Percentiles rank a stretch among this genome's conserved stretches.
These are phyloP conservation scores for Petunia axillaris DNA, from an alignment of 257 asterid genomes.

Conservation along the genomic window DNA sequence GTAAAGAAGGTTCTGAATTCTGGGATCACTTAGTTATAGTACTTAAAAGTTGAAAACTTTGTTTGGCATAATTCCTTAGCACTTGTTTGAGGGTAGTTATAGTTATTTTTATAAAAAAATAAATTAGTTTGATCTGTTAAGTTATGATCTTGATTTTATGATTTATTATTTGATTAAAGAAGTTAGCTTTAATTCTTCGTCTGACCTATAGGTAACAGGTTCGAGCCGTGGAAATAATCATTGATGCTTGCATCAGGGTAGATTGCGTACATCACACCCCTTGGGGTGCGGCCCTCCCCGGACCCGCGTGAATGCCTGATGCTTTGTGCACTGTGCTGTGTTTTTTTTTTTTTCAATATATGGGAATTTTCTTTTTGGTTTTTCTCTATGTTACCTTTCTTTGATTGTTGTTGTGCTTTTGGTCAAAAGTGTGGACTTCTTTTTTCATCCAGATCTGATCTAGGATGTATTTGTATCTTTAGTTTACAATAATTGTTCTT, in stretches of 20 bases:
- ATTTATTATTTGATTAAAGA: background rate
- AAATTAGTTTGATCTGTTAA: background rate
- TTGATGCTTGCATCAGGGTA: no score
- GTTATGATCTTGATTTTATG: background rate
- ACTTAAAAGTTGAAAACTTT: background rate
- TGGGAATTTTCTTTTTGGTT: background rate
- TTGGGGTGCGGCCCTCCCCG: no score
- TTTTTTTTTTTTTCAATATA: no score
- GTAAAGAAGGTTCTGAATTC: background rate
- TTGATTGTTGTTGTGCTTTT: background rate
- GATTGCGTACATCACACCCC: no score
- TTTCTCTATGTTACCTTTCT: conserved; percentile 7
- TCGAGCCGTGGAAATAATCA: no score
- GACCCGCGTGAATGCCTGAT: no score
- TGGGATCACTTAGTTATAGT: background rate
- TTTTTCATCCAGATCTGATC: background rate
- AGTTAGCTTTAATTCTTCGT: background rate
- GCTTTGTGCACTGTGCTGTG: no score
- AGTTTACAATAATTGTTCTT: background rate
- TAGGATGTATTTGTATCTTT: background rate
- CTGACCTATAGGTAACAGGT: no score
- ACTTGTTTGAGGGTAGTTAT: no score
- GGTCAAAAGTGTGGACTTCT: background rate
- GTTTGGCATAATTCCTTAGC: no score
- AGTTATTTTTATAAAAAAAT: no score